Evolutionary conservation across 2,329 filamentous ascomycete genomes (phyloP).

Genomic region (Aspergillus hortae): DNA sequence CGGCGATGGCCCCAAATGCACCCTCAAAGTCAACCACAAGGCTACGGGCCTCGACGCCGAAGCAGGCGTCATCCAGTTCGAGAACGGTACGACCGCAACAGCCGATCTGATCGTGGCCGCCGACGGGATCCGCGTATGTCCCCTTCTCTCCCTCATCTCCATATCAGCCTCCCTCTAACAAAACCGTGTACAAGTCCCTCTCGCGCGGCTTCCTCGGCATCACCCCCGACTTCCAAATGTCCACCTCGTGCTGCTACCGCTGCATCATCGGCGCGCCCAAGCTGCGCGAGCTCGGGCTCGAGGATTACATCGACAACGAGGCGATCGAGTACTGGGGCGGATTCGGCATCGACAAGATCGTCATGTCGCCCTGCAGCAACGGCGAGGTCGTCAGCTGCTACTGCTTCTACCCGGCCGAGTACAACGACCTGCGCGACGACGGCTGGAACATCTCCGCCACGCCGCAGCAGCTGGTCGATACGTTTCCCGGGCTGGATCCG

Average conservation of each 20-base stretch:
- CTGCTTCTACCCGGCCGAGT: constrained; percentile 32
- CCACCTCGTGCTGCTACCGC: constrained; percentile 36
- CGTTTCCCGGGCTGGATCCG: constrained; percentile 20
- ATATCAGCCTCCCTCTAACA: too few species aligned
- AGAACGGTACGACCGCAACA: constrained; percentile 13
- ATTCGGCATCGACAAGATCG: constrained; percentile 39
- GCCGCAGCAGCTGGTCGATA: constrained; percentile 20
- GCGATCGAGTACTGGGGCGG: constrained; percentile 33
- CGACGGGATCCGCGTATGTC: constrained; percentile 23
- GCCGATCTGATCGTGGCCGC: constrained; percentile 23
- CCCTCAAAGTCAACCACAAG: constrained; percentile 20
- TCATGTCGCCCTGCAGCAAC: constrained; percentile 37
- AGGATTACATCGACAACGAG: constrained; percentile 33
- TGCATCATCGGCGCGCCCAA: constrained; percentile 24
- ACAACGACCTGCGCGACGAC: constrained; percentile 19
- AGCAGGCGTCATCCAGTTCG: constrained; percentile 17
- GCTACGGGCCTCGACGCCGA: constrained; percentile 16
- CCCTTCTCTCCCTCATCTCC: too few species aligned
- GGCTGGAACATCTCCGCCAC: constrained; percentile 21
- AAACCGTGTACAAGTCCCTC: constrained; percentile 11
- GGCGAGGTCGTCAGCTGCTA: constrained; percentile 38
- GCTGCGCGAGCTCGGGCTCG: constrained; percentile 18
- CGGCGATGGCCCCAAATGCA: constrained; percentile 16
- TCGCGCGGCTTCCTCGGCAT: constrained; percentile 24
- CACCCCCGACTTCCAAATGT: constrained; percentile 29